phyloP scores from a whole-genome alignment of 129 eudicot species.

The Pittosporum tobira region DNA sequence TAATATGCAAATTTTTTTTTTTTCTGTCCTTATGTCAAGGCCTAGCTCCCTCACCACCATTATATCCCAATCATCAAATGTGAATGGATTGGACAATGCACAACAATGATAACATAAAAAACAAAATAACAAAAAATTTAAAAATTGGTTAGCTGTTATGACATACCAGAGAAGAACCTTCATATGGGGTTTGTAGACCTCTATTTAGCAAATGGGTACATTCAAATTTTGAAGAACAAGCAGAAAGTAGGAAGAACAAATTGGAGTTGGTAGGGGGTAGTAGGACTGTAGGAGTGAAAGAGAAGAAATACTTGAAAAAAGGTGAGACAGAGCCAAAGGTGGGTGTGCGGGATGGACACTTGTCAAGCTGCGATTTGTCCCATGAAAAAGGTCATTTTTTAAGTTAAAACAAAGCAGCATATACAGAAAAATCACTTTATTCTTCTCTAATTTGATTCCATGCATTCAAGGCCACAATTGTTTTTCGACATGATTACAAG shows the following conservation, averaged over 20 bases:
- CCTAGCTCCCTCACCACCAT: neutral
- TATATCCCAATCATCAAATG: slow-evolving; percentile 6
- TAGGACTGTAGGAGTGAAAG: slow-evolving; percentile 16
- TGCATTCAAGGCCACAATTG: neutral
- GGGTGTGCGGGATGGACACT: slow-evolving; percentile 25
- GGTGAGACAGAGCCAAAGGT: slow-evolving; percentile 26
- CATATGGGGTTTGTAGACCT: slow-evolving; percentile 4
- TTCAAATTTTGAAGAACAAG: slow-evolving; percentile 9
- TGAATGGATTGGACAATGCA: neutral
- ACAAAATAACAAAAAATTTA: neutral
- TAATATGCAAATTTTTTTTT: neutral
- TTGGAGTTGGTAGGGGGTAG: slow-evolving; percentile 1
- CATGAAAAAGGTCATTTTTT: neutral
- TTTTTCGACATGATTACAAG: neutral
- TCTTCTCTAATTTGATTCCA: neutral
- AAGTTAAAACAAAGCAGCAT: neutral
- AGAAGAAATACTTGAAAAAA: slow-evolving; percentile 22
- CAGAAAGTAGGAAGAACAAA: slow-evolving; percentile 9
- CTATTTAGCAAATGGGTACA: slow-evolving; percentile 5
- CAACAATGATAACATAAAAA: neutral
- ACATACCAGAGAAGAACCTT: slow-evolving; percentile 29
- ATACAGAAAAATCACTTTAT: slow-evolving; percentile 4
- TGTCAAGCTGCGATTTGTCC: slow-evolving; percentile 15
- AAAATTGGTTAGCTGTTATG: slow-evolving; percentile 8
- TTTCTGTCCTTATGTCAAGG: neutral